Evolutionary conservation across 441 rosid genomes (phyloP).

Genomic region (Brassica hybrid): DNA sequence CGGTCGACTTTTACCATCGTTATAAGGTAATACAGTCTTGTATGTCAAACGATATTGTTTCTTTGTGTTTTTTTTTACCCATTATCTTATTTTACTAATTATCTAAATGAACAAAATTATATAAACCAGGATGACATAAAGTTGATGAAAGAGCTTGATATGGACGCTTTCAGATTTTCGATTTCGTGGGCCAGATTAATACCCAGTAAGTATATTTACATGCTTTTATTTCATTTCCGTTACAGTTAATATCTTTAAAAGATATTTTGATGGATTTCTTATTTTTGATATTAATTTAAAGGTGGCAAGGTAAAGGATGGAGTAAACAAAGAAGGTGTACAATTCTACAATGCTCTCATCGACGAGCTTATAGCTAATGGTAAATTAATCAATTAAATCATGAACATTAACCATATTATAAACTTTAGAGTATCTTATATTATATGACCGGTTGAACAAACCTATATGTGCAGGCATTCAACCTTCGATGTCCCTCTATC

Average conservation of each 20-base stretch:
- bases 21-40: slow-evolving; percentile 35
- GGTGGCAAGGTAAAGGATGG: slow-evolving; percentile 50
- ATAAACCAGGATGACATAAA: slow-evolving; percentile 47
- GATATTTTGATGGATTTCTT: not conserved
- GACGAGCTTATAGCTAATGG: slow-evolving; percentile 49
- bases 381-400: slow-evolving; percentile 7
- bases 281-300: not conserved
- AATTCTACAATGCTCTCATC: slow-evolving; percentile 53
- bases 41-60: not conserved
- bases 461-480: slow-evolving; percentile 39
- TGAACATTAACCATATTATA: not conserved
- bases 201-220: slow-evolving; percentile 46
- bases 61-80: not conserved
- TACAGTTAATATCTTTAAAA: not conserved
- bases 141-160: slow-evolving; percentile 45
- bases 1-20: slow-evolving; percentile 44
- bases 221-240: not conserved
- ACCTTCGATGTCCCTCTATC: slow-evolving; percentile 46
- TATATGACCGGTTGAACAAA: not conserved
- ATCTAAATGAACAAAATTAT: not conserved
- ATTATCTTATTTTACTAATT: not conserved
- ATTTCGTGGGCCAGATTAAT: no score
- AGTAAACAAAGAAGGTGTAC: no score
- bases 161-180: slow-evolving; percentile 57
- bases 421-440: not conserved